Conservation (phyloP, 1,139 yeast genomes). For the Hyphopichia wangnamkhiaoensis region DNA sequence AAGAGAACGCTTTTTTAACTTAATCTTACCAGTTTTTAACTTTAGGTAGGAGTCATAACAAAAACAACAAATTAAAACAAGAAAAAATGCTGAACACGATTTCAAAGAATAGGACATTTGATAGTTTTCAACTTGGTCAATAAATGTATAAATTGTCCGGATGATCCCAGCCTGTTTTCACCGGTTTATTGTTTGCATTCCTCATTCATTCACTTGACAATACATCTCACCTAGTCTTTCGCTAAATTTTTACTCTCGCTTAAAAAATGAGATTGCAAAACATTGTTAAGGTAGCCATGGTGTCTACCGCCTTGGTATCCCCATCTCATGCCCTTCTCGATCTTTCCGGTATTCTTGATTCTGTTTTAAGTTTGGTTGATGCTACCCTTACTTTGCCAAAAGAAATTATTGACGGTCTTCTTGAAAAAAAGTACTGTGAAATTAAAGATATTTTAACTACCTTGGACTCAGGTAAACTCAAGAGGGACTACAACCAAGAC, state of each 20-base stretch:
- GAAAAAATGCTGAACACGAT: too few species aligned
- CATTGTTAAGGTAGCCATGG: constrained; percentile 1
- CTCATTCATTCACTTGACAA: neutral
- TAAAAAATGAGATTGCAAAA: constrained; percentile 7
- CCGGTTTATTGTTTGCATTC: too few species aligned
- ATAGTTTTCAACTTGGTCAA: too few species aligned
- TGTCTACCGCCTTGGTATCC: constrained; percentile 2
- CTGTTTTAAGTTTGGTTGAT: constrained; percentile 2
- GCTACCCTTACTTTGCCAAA: constrained; percentile 1
- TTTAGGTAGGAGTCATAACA: too few species aligned
- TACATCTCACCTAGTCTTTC: constrained; percentile 4
- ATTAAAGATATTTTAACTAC: constrained; percentile 3
- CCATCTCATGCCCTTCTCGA: constrained; percentile 6
- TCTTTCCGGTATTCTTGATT: constrained; percentile 1
- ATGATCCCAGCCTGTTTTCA: too few species aligned
- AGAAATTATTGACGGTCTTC: neutral
- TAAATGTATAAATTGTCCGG: too few species aligned
- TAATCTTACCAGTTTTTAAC: too few species aligned
- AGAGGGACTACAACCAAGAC: constrained; percentile 1
- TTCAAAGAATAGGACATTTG: too few species aligned
- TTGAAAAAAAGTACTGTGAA: constrained; percentile 2
- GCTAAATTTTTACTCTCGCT: constrained; percentile 2
- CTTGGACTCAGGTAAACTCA: neutral
- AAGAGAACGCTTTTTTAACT: too few species aligned
- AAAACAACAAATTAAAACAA: too few species aligned